Evolutionary conservation across 2,329 filamentous ascomycete species (phyloP).

Genomic region (Colletotrichum tamarilloi): DNA sequence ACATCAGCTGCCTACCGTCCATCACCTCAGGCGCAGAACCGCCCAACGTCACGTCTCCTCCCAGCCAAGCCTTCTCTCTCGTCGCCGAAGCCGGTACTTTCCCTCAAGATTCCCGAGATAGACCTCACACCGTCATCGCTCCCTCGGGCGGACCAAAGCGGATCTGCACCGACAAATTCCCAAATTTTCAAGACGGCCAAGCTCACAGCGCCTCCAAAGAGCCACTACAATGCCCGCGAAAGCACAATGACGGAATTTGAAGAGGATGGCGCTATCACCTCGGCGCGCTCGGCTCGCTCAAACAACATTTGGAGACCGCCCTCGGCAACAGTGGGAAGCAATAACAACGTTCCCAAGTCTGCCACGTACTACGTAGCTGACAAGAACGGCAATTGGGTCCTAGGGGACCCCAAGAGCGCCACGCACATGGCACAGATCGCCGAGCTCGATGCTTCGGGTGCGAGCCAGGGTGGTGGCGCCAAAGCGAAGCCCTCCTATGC

Average conservation of each 20-base stretch:
- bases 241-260: conserved; percentile 65
- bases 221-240: conserved; percentile 44
- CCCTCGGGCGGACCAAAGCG: conserved; percentile 11
- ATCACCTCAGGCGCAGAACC: conserved; percentile 41
- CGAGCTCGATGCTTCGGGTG: conserved; percentile 40
- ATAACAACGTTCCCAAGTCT: conserved; percentile 51
- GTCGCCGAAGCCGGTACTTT: conserved; percentile 55
- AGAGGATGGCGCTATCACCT: conserved; percentile 56
- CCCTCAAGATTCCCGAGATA: conserved; percentile 48
- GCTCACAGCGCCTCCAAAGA: conserved; percentile 33
- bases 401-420: conserved; percentile 51
- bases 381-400: conserved; percentile 64
- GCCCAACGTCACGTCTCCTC: conserved; percentile 53
- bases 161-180: conserved; percentile 33
- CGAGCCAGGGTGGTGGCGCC: conserved; percentile 30
- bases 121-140: conserved; percentile 19
- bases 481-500: conserved; percentile 31
- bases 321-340: conserved; percentile 41
- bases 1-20: conserved; percentile 21
- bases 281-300: conserved; percentile 43
- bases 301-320: conserved; percentile 64
- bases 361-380: conserved; percentile 63
- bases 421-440: conserved; percentile 39
- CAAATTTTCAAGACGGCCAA: conserved; percentile 32
- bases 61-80: conserved; percentile 48